Conservation (phyloP, 2,329 filamentous ascomycete species). For the Aschersonia sp. region DNA sequence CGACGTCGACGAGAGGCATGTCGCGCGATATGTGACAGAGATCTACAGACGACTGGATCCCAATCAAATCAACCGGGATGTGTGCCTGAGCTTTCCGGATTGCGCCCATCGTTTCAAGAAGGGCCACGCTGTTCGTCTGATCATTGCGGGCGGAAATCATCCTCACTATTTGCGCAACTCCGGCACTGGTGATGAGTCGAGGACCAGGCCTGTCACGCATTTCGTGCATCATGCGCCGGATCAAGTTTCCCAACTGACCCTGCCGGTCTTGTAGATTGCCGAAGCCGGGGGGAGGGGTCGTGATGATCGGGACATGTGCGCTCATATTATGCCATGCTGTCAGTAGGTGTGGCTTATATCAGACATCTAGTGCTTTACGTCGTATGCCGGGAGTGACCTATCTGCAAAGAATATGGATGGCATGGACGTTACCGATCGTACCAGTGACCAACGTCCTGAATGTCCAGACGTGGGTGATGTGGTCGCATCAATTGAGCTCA, state of each 20-base stretch:
- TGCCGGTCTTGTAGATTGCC: neutral
- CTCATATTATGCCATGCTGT: too few relatives aligned
- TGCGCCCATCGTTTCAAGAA: neutral
- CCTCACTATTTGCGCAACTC: neutral
- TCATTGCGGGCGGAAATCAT: neutral
- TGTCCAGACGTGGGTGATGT: too few relatives aligned
- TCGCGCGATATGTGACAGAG: neutral
- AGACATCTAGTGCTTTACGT: too few relatives aligned
- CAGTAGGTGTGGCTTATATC: too few relatives aligned
- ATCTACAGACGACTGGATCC: neutral
- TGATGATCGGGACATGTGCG: too few relatives aligned
- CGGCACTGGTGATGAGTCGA: neutral
- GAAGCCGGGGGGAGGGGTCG: neutral
- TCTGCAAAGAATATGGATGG: too few relatives aligned
- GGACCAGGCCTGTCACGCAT: neutral
- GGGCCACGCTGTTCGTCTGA: neutral
- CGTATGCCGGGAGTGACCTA: too few relatives aligned
- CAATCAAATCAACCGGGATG: neutral
- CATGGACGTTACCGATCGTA: too few relatives aligned
- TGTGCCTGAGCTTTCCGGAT: neutral
- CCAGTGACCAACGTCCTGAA: too few relatives aligned
- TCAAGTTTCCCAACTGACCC: neutral
- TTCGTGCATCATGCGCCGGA: neutral
- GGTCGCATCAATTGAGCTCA: too few relatives aligned
- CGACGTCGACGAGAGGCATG: neutral